phyloP scores from a whole-genome alignment of 345 rosid species.

The Odontarrhena argentea region DNA sequence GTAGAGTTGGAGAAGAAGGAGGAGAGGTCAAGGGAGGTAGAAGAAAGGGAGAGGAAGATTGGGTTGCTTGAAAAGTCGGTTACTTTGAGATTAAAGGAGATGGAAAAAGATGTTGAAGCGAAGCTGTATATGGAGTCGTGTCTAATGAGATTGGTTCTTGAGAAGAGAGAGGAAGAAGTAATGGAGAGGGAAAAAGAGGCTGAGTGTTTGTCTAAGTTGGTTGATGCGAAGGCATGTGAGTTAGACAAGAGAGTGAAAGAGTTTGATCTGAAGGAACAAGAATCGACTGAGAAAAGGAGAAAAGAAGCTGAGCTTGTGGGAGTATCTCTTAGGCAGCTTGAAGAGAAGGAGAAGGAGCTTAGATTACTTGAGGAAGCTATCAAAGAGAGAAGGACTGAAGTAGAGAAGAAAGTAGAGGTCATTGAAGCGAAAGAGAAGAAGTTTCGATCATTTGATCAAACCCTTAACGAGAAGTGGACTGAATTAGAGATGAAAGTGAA shows the following conservation, averaged over 20 bases:
- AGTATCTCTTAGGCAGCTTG: slow-evolving; percentile 14
- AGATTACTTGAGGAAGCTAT: slow-evolving; percentile 8
- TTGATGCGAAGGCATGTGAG: background rate
- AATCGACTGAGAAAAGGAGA: background rate
- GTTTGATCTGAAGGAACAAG: slow-evolving; percentile 10
- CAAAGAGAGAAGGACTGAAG: background rate
- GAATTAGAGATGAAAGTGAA: slow-evolving; percentile 9
- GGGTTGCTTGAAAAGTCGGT: slow-evolving; percentile 19
- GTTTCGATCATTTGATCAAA: slow-evolving; percentile 4
- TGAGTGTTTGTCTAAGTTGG: slow-evolving; percentile 9
- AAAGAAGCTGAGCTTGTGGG: slow-evolving; percentile 1
- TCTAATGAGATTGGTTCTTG: background rate
- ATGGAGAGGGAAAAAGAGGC: slow-evolving; percentile 1
- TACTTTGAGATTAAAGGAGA: background rate
- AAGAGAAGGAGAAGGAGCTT: slow-evolving; percentile 22
- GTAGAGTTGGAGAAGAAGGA: slow-evolving; percentile 20
- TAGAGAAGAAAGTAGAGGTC: slow-evolving; percentile 9
- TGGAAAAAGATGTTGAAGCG: background rate
- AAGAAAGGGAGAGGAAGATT: slow-evolving; percentile 15
- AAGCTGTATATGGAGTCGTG: background rate
- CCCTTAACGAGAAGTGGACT: background rate
- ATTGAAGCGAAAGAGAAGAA: slow-evolving; percentile 35
- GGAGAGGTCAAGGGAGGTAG: slow-evolving; percentile 13
- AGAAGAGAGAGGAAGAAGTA: background rate
- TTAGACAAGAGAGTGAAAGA: slow-evolving; percentile 10